These are phyloP conservation scores for Nitzschia sp. DNA, from an alignment of 108 stramenopile genomes.

Conservation along the genomic window DNA sequence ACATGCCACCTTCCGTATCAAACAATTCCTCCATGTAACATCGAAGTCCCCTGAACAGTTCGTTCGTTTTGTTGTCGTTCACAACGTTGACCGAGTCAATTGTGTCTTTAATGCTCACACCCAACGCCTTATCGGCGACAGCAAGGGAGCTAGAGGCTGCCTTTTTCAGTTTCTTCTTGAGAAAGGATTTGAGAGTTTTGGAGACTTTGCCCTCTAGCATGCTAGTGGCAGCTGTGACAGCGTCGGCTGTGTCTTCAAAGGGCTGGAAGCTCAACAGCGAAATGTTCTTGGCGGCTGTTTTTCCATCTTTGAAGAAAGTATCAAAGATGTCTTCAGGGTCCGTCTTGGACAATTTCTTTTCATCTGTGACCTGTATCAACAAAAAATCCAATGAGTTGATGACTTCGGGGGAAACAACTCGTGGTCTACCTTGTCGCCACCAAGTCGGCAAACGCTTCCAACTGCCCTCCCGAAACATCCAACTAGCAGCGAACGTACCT, in stretches of 20 bases:
- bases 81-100: slow-evolving; percentile 54
- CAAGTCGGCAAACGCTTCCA: too few relatives aligned
- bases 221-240: slow-evolving; percentile 94
- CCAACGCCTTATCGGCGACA: slow-evolving; percentile 93
- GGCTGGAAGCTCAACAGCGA: slow-evolving; percentile 93
- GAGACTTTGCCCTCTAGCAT: slow-evolving; percentile 94
- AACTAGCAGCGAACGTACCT: too few relatives aligned
- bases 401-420: too few relatives aligned
- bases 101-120: slow-evolving; percentile 93
- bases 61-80: slow-evolving; percentile 83
- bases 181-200: slow-evolving; percentile 93
- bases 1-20: slow-evolving; percentile 56
- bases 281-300: slow-evolving; percentile 78
- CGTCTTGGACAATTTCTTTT: slow-evolving; percentile 88
- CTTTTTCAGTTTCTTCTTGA: slow-evolving; percentile 97
- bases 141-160: slow-evolving; percentile 80
- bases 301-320: slow-evolving; percentile 85
- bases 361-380: slow-evolving; percentile 71
- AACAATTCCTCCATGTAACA: slow-evolving; percentile 91
- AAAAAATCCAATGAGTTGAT: too few relatives aligned
- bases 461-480: too few relatives aligned
- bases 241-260: slow-evolving; percentile 97
- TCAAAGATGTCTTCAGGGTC: slow-evolving; percentile 83
- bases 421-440: too few relatives aligned
- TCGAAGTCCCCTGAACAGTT: slow-evolving; percentile 96